Evolutionary conservation across 179 eudicot genomes (phyloP), one percentile per base, ranked within the genome.

Genomic region (Silene vulgaris): DNA sequence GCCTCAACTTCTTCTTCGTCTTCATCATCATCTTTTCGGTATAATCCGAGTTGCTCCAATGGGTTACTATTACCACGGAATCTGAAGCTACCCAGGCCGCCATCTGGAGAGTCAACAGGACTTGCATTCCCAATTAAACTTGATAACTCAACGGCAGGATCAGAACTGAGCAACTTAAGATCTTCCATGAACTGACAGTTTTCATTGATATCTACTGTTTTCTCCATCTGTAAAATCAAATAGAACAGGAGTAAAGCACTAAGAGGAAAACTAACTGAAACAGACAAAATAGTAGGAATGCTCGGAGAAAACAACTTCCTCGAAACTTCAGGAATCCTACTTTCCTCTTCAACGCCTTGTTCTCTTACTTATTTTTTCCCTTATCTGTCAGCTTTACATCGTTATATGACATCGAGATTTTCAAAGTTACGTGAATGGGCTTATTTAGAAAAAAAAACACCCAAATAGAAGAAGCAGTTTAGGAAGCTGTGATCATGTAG

Each of bases 161-260:
- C 89, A 43, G 87, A 78, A 29, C 91, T 82, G 11, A 93, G 84
- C 93, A 93, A 82, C 82, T 91, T 92, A 30, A 92, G 79, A 80
- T 92, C 97, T 77, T 94, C 91, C 82, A 92, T 83, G 74, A 92
- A 92, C 77, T 85, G 87, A 29, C 90, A 88, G 69, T 80, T 89
- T 75, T 88, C 98, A 72, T 91, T 88, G 37, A 94, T 94, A 29
- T 94, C 94, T 71, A 94, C 97, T 0, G 97, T 94, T 84, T 89
- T 92, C 72, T 94, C 97, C 90, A 94, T 92, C 98, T 94, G 86
- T 75, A 80, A 43, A 28, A 68, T 71, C 40, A 28, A 71, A 26
- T 50, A 14, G 40, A 71, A 71, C 40, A 28, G 35, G 28, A 57
- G 32, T 14, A 72, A 23, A 72, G n/a, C 9, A 57, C 2, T 3